These are phyloP conservation scores for Sphenostylis stenocarpa DNA, from an alignment of 306 rosid species.

Conservation along the genomic window DNA sequence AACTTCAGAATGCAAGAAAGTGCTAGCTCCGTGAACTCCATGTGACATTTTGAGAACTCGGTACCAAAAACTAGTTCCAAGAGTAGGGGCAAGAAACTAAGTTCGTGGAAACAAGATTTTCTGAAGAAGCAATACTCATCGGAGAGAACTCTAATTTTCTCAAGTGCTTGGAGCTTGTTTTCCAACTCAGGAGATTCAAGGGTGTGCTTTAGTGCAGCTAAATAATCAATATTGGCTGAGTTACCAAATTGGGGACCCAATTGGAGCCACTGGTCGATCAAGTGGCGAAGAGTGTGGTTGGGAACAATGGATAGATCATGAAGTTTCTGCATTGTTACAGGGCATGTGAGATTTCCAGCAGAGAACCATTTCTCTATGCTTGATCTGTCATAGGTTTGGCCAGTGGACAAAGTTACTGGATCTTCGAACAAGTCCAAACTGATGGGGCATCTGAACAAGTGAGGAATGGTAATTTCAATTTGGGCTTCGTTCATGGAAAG, in stretches of 20 bases:
- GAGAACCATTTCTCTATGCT: conserved; percentile 84
- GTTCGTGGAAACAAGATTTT: conserved; percentile 53
- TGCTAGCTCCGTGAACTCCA: conserved; percentile 52
- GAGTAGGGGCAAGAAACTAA: conserved; percentile 70
- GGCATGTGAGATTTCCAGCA: conserved; percentile 87
- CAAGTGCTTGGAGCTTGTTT: conserved; percentile 60
- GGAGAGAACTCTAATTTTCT: conserved; percentile 47
- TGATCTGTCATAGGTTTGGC: conserved; percentile 90
- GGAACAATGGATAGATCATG: conserved; percentile 85
- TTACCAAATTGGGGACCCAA: conserved; percentile 41
- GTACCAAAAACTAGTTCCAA: conserved; percentile 57
- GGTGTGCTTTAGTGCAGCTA: conserved; percentile 48
- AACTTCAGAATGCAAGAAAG: conserved; percentile 55
- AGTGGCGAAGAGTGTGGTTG: conserved; percentile 77
- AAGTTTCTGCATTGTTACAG: conserved; percentile 95
- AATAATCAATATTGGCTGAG: conserved; percentile 45
- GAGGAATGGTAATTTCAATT: conserved; percentile 60
- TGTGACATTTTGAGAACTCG: conserved; percentile 27
- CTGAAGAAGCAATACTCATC: conserved; percentile 51
- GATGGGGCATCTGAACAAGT: conserved; percentile 85
- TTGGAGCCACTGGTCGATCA: conserved; percentile 76
- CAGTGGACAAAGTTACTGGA: conserved; percentile 87
- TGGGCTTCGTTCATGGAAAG: conserved; percentile 60
- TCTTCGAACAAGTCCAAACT: conserved; percentile 87
- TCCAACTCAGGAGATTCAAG: conserved; percentile 50